phyloP scores from a whole-genome alignment of 2,329 filamentous ascomycete species.

The Paecilomyces sp. region DNA sequence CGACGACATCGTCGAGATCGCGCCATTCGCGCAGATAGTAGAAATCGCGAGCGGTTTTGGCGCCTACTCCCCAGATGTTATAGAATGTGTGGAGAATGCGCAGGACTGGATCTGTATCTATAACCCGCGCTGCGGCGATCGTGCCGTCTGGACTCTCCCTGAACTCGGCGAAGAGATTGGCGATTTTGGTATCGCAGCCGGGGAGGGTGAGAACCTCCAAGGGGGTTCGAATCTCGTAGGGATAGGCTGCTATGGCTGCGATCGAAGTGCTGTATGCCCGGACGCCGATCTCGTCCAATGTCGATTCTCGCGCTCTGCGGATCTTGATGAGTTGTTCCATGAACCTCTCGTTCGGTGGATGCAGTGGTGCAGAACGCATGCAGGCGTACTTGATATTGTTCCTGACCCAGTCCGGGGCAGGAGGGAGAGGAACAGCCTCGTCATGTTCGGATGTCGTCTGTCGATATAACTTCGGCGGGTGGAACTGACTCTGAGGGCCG shows the following conservation, averaged over 20 bases:
- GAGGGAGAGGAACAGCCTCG: constrained; percentile 49
- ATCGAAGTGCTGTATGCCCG: constrained; percentile 85
- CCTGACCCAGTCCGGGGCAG: constrained; percentile 62
- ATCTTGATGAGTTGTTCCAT: constrained; percentile 69
- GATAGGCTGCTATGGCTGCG: constrained; percentile 75
- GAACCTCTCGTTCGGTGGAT: constrained; percentile 68
- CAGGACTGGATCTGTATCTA: constrained; percentile 58
- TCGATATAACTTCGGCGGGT: constrained; percentile 48
- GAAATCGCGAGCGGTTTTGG: constrained; percentile 72
- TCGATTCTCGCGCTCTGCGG: constrained; percentile 61
- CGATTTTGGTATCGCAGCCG: constrained; percentile 75
- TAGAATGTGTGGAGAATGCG: constrained; percentile 64
- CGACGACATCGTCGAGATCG: constrained; percentile 78
- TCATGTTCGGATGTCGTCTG: constrained; percentile 77
- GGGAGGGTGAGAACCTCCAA: constrained; percentile 53
- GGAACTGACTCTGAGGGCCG: constrained; percentile 13
- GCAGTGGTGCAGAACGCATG: constrained; percentile 63
- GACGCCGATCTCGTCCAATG: constrained; percentile 69
- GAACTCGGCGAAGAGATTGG: constrained; percentile 71
- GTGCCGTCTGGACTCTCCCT: constrained; percentile 48
- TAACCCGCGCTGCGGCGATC: constrained; percentile 57
- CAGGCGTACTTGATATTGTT: constrained; percentile 67
- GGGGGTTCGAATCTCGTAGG: constrained; percentile 45
- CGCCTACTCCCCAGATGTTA: constrained; percentile 87
- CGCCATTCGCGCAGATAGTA: constrained; percentile 70